A percentile compares a stretch with the other conserved stretches of the same genome.
Evolutionary conservation across 1,284 basidiomycete genomes (phyloP).

Genomic region (Fereydounia khargensis): DNA sequence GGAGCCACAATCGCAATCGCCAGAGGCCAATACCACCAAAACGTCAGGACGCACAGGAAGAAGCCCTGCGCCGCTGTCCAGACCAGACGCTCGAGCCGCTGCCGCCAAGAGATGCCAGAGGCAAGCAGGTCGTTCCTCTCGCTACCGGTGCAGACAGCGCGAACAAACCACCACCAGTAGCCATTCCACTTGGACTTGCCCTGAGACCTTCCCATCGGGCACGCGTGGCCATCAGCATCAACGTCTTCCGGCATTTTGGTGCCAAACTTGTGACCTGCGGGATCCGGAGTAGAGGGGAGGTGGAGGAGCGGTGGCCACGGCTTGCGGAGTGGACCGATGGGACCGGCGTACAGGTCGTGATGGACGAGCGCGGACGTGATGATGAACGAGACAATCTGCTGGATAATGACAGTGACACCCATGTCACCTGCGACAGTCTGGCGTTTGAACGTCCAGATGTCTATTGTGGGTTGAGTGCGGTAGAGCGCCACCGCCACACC

Average conservation of each 20-base stretch:
- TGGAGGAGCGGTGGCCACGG: conserved; percentile 53
- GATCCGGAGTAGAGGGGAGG: conserved; percentile 31
- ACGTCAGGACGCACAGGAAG: conserved; percentile 35
- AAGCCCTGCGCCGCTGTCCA: conserved; percentile 51
- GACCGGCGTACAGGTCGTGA: conserved; percentile 39
- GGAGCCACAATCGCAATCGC: conserved; percentile 52
- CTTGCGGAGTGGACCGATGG: conserved; percentile 24
- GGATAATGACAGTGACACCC: conserved; percentile 53
- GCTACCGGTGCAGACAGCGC: conserved; percentile 34
- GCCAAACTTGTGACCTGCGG: conserved; percentile 35
- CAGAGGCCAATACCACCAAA: conserved; percentile 55
- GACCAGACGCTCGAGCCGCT: conserved; percentile 39
- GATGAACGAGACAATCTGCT: conserved; percentile 48
- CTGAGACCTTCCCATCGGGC: conserved; percentile 35
- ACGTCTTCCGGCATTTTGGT: conserved; percentile 25
- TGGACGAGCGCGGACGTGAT: conserved; percentile 47
- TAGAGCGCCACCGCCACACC: conserved; percentile 47
- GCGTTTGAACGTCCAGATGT: conserved; percentile 42
- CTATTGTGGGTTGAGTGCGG: conserved; percentile 18
- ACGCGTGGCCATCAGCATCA: conserved; percentile 5
- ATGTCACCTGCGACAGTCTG: conserved; percentile 52
- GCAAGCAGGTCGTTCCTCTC: conserved; percentile 45
- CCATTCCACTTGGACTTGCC: conserved; percentile 11
- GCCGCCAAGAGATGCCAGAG: conserved; percentile 29
- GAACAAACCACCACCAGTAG: conserved; percentile 43